Evolutionary conservation across 2,329 filamentous ascomycete species (phyloP).

Genomic region (Emericellopsis atlantica): DNA sequence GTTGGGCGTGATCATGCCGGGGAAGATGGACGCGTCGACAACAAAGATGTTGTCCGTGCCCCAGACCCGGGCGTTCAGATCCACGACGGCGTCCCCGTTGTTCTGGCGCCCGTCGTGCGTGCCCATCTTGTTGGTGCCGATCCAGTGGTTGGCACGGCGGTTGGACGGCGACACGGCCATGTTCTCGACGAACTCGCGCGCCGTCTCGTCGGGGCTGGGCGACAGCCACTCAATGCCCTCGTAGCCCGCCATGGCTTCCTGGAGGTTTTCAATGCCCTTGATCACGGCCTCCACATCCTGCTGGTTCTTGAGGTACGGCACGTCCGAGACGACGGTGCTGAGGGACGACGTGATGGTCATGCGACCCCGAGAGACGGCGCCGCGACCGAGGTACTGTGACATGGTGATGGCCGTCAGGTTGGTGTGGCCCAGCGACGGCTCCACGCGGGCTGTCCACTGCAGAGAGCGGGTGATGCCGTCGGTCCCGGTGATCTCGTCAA

Average conservation of each 20-base stretch:
- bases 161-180: slow-evolving; percentile 18
- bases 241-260: slow-evolving; percentile 37
- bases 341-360: slow-evolving; percentile 47
- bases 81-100: slow-evolving; percentile 47
- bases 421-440: slow-evolving; percentile 32
- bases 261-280: slow-evolving; percentile 47
- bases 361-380: slow-evolving; percentile 46
- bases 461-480: slow-evolving; percentile 50
- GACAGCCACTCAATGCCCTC: slow-evolving; percentile 42
- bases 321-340: slow-evolving; percentile 42
- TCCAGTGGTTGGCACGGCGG: slow-evolving; percentile 38
- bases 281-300: slow-evolving; percentile 50
- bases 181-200: slow-evolving; percentile 41
- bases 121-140: slow-evolving; percentile 50
- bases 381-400: slow-evolving; percentile 51
- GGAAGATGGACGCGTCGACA: slow-evolving; percentile 57
- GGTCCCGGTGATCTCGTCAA: slow-evolving; percentile 39
- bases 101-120: slow-evolving; percentile 36
- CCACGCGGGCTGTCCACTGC: slow-evolving; percentile 55
- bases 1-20: slow-evolving; percentile 56
- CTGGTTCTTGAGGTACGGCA: slow-evolving; percentile 44
- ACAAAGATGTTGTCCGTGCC: slow-evolving; percentile 58
- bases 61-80: slow-evolving; percentile 50
- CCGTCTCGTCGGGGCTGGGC: slow-evolving; percentile 36
- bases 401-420: slow-evolving; percentile 32